These are phyloP conservation scores for Thozetella sp. DNA, from an alignment of 495 filamentous ascomycete species.

Conservation along the genomic window DNA sequence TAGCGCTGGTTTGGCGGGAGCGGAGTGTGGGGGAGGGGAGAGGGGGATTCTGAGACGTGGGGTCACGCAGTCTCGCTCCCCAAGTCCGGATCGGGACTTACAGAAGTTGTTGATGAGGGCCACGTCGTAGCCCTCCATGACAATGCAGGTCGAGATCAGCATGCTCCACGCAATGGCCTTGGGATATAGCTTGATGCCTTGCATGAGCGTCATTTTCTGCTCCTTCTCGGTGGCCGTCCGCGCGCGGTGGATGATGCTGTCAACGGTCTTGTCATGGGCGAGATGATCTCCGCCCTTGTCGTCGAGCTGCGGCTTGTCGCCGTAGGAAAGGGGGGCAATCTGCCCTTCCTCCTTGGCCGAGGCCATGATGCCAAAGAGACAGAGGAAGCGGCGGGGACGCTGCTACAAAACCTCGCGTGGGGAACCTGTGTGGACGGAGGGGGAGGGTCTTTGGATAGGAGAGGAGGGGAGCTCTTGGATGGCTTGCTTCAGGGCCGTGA, in stretches of 20 bases:
- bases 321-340: neutral
- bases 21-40: neutral
- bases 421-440: no score
- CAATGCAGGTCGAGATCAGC: slow-evolving; percentile 62
- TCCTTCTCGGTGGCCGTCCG: slow-evolving; percentile 51
- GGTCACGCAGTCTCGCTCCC: no score
- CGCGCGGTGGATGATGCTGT: slow-evolving; percentile 45
- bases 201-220: slow-evolving; percentile 53
- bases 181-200: slow-evolving; percentile 55
- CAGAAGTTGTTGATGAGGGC: slow-evolving; percentile 61
- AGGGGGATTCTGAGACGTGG: no score
- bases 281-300: slow-evolving; percentile 9
- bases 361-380: no score
- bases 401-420: no score
- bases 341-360: neutral
- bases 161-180: slow-evolving; percentile 62
- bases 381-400: no score
- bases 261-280: slow-evolving; percentile 21
- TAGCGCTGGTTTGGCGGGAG: neutral
- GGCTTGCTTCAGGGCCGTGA: no score
- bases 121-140: slow-evolving; percentile 68
- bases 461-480: no score
- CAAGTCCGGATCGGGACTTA: slow-evolving; percentile 16
- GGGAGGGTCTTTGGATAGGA: no score
- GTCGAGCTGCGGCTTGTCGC: slow-evolving; percentile 7